Percentiles rank a stretch among this genome's conserved stretches.
Conservation (phyloP, 495 filamentous ascomycete genomes). For the Oleoguttula mirabilis region DNA sequence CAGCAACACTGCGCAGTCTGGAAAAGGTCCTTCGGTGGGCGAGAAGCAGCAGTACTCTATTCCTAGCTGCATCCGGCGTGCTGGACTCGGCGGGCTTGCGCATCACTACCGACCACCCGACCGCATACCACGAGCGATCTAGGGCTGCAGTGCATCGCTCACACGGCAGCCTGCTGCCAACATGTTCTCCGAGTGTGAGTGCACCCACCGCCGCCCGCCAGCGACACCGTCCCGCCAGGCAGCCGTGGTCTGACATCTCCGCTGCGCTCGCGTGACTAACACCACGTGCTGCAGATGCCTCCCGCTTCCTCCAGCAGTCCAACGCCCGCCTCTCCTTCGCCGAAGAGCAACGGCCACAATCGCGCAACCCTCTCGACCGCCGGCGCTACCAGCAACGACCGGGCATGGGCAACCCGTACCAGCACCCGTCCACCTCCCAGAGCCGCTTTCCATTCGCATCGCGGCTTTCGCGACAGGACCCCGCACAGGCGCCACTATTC, state of each 20-base stretch:
- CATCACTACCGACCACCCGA: no score
- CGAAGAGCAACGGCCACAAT: constrained; percentile 40
- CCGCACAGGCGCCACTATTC: constrained; percentile 73
- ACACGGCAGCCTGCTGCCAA: neutral
- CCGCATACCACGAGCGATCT: no score
- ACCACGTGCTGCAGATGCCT: constrained; percentile 59
- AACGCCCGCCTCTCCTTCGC: constrained; percentile 70
- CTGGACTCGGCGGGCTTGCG: no score
- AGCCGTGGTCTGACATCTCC: neutral
- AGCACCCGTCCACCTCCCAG: constrained; percentile 54
- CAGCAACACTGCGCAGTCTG: no score
- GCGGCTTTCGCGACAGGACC: constrained; percentile 28
- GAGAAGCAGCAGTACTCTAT: no score
- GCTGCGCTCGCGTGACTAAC: constrained; percentile 24
- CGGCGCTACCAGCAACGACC: constrained; percentile 40
- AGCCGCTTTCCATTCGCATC: constrained; percentile 61
- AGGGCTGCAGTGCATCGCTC: no score
- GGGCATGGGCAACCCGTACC: constrained; percentile 26
- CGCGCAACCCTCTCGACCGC: constrained; percentile 40
- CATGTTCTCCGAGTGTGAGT: constrained; percentile 16
- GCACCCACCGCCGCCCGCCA: neutral
- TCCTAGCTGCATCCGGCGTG: no score
- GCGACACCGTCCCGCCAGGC: neutral
- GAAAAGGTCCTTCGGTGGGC: no score
- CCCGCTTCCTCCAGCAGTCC: constrained; percentile 91